phyloP scores from a whole-genome alignment of 176 grass and related monocot species.

The barley (Hordeum vulgare) region DNA sequence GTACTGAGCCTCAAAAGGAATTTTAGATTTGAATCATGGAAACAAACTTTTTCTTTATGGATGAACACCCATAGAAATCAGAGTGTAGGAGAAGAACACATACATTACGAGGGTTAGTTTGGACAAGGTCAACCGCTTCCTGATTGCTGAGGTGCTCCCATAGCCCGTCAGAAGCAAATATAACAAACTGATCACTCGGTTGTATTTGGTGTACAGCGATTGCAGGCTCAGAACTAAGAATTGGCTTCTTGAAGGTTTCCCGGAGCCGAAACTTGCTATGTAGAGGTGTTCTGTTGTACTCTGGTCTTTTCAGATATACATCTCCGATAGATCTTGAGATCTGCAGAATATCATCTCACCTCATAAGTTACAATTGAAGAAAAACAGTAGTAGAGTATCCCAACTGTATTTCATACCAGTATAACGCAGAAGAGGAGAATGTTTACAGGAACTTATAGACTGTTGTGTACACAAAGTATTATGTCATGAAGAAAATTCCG shows the following conservation, averaged over 20 bases:
- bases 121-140: conserved; percentile 84
- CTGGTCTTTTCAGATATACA: conserved; percentile 74
- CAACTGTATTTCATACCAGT: background rate
- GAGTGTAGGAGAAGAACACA: conserved; percentile 27
- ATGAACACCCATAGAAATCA: background rate
- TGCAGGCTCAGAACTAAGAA: conserved; percentile 77
- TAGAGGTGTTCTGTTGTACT: conserved; percentile 76
- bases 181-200: conserved; percentile 67
- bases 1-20: background rate
- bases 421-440: background rate
- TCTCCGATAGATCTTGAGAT: conserved; percentile 90
- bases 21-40: background rate
- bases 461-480: background rate
- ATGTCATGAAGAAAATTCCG: background rate
- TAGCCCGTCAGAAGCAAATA: conserved; percentile 90
- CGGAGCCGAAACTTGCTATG: conserved; percentile 64
- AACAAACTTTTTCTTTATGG: background rate
- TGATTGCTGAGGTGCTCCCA: conserved; percentile 93
- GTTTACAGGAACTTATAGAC: background rate
- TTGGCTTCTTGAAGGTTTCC: conserved; percentile 63
- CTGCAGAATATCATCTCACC: conserved; percentile 34
- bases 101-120: conserved; percentile 62
- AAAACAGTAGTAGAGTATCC: background rate
- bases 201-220: conserved; percentile 63
- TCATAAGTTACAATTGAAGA: background rate